Evolutionary conservation across 768 basidiomycete species (phyloP).

Genomic region (Hemileccinum rubropunctum): DNA sequence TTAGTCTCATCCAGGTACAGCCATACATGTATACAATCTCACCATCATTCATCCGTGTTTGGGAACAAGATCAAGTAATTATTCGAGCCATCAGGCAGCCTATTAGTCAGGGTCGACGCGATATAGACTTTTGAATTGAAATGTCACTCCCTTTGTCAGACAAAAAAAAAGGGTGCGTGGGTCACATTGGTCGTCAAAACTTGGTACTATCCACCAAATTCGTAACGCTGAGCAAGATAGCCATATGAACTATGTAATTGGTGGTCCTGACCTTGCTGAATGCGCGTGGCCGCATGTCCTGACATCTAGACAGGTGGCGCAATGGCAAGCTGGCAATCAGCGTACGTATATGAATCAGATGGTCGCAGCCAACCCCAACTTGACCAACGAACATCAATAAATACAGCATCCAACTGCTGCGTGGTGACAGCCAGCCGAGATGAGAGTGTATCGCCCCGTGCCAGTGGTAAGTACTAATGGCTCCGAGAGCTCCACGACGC

Average conservation of each 20-base stretch:
- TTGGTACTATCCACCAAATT: constrained; percentile 7
- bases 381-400: constrained; percentile 2
- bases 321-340: constrained; percentile 19
- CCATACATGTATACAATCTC: constrained; percentile 21
- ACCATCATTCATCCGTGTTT: constrained; percentile 11
- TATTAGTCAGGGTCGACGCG: constrained; percentile 9
- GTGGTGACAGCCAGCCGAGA: constrained; percentile 19
- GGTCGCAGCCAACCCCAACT: constrained; percentile 7
- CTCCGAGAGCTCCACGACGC: constrained; percentile 24
- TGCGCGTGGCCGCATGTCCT: constrained; percentile 17
- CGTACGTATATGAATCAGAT: constrained; percentile 18
- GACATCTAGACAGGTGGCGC: constrained; percentile 15
- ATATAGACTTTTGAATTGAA: constrained; percentile 8
- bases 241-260: constrained; percentile 5
- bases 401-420: constrained; percentile 17
- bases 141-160: background rate
- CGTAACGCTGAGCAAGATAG: constrained; percentile 9
- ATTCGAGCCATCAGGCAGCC: background rate
- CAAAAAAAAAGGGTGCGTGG: constrained; percentile 11
- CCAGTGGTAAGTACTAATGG: background rate
- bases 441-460: constrained; percentile 13
- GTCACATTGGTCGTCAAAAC: constrained; percentile 13
- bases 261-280: constrained; percentile 14
- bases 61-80: background rate
- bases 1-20: constrained; percentile 27